These are phyloP conservation scores for Heterobasidion parviporum DNA, from an alignment of 1,284 basidiomycete species.

Conservation along the genomic window DNA sequence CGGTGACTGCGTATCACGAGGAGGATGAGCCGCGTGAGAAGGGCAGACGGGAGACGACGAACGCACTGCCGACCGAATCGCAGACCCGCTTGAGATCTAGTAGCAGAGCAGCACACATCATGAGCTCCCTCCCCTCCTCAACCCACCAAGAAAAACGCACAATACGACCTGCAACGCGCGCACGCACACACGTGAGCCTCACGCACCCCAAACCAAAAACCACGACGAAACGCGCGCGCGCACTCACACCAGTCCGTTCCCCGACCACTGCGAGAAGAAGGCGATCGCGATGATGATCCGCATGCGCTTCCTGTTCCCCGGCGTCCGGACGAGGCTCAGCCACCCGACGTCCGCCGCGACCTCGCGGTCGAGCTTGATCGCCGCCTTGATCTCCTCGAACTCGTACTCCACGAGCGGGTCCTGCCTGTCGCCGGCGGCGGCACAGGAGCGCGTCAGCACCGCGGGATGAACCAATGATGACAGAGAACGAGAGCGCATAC, in stretches of 20 bases:
- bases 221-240: constrained; percentile 21
- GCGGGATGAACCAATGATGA: not conserved
- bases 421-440: constrained; percentile 18
- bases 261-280: constrained; percentile 60
- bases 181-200: not conserved
- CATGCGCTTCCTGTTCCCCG: constrained; percentile 46
- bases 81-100: constrained; percentile 44
- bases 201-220: not conserved
- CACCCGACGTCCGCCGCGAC: constrained; percentile 36
- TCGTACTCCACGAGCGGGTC: constrained; percentile 56
- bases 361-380: constrained; percentile 38
- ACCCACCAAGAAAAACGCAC: constrained; percentile 10
- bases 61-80: constrained; percentile 34
- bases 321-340: constrained; percentile 38
- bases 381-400: constrained; percentile 52
- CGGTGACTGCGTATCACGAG: constrained; percentile 27
- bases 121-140: not conserved
- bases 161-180: constrained; percentile 17
- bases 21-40: not conserved
- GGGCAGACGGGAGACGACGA: not conserved
- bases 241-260: constrained; percentile 49
- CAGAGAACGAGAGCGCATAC: constrained; percentile 19
- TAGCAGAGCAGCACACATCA: not conserved
- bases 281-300: constrained; percentile 49
- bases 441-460: not conserved